phyloP scores from a whole-genome alignment of 2,329 filamentous ascomycete genomes.

The Xylariaceae sp. region DNA sequence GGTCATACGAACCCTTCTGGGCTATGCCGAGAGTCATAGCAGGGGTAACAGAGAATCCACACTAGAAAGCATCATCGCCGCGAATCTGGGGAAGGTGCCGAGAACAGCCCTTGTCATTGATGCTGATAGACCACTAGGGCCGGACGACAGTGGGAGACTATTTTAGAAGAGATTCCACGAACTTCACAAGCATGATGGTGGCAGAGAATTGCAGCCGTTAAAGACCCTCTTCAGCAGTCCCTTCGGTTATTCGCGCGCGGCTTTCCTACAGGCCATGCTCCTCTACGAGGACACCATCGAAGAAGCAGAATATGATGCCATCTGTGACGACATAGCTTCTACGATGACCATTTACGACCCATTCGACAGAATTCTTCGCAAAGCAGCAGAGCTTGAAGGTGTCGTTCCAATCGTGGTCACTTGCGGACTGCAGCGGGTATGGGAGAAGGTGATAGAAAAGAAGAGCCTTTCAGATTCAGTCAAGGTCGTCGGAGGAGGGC shows the following conservation, averaged over 20 bases:
- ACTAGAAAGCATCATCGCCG: too few species aligned
- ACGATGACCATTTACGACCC: slow-evolving; percentile 41
- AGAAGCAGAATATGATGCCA: slow-evolving; percentile 34
- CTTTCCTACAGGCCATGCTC: slow-evolving; percentile 51
- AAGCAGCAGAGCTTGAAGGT: slow-evolving; percentile 26
- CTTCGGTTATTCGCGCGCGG: slow-evolving; percentile 46
- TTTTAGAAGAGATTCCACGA: slow-evolving; percentile 39
- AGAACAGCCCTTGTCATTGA: slow-evolving; percentile 53
- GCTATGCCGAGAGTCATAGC: too few species aligned
- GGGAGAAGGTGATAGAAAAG: slow-evolving; percentile 48
- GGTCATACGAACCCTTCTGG: too few species aligned
- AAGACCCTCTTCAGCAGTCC: slow-evolving; percentile 41
- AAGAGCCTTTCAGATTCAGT: slow-evolving; percentile 37
- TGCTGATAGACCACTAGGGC: slow-evolving; percentile 51
- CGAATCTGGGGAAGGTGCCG: slow-evolving; percentile 9
- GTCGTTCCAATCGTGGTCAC: slow-evolving; percentile 49
- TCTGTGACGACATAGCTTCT: slow-evolving; percentile 41
- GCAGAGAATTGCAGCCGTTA: slow-evolving; percentile 26
- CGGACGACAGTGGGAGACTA: slow-evolving; percentile 43
- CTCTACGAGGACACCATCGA: slow-evolving; percentile 44
- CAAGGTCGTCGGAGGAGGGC: slow-evolving; percentile 49
- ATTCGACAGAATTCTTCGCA: slow-evolving; percentile 39
- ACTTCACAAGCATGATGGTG: not conserved
- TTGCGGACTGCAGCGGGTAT: slow-evolving; percentile 48
- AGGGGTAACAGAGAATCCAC: too few species aligned